Percentiles rank a stretch among this genome's conserved stretches.
These are phyloP conservation scores for Nannochloris sp. DNA, from an alignment of 139 green algal genomes.

Conservation along the genomic window DNA sequence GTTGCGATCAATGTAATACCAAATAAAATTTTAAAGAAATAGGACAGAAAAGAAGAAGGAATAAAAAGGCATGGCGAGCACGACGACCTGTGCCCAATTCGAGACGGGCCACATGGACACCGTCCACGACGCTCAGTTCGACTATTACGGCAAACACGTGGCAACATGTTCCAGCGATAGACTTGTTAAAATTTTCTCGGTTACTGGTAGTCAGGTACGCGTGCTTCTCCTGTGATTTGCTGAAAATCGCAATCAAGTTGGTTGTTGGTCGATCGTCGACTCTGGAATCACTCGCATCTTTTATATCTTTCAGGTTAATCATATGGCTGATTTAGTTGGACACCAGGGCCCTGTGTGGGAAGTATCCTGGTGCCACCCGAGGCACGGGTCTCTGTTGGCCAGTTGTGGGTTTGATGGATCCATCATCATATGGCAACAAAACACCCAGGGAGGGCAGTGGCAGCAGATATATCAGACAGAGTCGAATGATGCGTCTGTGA, in stretches of 20 bases:
- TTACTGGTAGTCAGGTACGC: conserved; percentile 33
- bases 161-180: conserved; percentile 89
- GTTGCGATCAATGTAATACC: too few relatives aligned
- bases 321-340: conserved; percentile 67
- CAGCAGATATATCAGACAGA: conserved; percentile 45
- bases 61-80: conserved; percentile 14
- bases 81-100: conserved; percentile 39
- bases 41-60: not conserved
- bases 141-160: conserved; percentile 93
- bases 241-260: too few relatives aligned
- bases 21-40: too few relatives aligned
- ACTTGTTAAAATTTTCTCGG: conserved; percentile 64
- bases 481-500: conserved; percentile 75
- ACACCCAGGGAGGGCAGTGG: conserved; percentile 48
- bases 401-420: conserved; percentile 85
- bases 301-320: conserved; percentile 14
- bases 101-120: conserved; percentile 77
- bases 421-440: conserved; percentile 91
- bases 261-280: not conserved
- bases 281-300: not conserved
- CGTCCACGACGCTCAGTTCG: conserved; percentile 58
- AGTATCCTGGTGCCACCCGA: conserved; percentile 87
- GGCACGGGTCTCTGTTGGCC: conserved; percentile 86
- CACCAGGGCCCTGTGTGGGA: conserved; percentile 90
- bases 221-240: too few relatives aligned